Evolutionary conservation across 2,329 filamentous ascomycete genomes (phyloP), one percentile per base, ranked within the genome.

Genomic region (Cercospora sesami): DNA sequence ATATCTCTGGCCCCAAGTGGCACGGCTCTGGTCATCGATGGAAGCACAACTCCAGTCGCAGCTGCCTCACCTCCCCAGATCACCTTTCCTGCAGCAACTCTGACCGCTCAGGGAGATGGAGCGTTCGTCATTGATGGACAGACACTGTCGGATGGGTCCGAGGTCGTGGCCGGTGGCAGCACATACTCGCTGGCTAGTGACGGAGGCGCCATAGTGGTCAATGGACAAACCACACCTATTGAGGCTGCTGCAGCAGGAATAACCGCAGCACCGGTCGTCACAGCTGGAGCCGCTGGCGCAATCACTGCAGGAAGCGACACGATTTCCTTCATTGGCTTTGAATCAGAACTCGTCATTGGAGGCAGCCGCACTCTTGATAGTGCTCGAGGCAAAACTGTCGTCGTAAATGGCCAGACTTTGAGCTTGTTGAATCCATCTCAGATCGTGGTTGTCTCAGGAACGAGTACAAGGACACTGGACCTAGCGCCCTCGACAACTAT

Each of bases 171-270:
- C 5, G 60, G 42, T 23, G 65, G 65, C 31, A 66, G 39, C 26
- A 63, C 59, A 16, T 62, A 45, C n/a, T 39, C 51, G 2, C 28
- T 66, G n/a, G 58, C 65, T 8, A 57, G 58, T 3, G 26, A 48
- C 3, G 65, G 65, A 58, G 31, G 36, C 42, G 60, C 45, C 10
- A 48, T 66, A 9, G 48, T 66, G 4, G 64, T 66, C 12, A 66
- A 66, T 12, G 64, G 59, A 36, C 31, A 57, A 28, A 58, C n/a
- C 1, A 28, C 30, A 57, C 48, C 62, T 5, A 64, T 64, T 16
- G 62, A 30, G 21, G 30, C 45, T 30, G 31, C 62, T 4, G 55
- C 28, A 6, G 28, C 18, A 21, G 23, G 6, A 1, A 64, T 58
- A 30, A 64, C 62, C 26, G 62, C 51, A 57, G 62, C 62, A n/a